phyloP scores from a whole-genome alignment of 139 green algal species.

The Desmodesmus armatus region DNA sequence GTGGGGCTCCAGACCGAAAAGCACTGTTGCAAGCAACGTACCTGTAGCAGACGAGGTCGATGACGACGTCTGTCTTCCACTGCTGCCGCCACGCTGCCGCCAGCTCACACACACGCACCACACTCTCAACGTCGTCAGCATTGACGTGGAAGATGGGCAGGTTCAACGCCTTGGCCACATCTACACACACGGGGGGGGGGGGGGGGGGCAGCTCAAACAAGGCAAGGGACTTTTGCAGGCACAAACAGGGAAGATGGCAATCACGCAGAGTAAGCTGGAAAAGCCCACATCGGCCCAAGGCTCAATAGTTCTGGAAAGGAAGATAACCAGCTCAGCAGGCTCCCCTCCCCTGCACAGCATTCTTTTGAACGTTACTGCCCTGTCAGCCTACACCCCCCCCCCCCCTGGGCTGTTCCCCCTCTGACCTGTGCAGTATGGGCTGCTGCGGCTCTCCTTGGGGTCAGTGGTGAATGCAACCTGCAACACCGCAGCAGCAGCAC shows the following conservation, averaged over 20 bases:
- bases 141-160: conserved; percentile 99
- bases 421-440: conserved; percentile 26
- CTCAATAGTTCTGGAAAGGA: too few species aligned
- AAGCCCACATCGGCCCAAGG: too few species aligned
- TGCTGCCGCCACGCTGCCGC: conserved; percentile 94
- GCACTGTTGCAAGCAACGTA: too few species aligned
- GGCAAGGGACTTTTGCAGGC: conserved; percentile 86
- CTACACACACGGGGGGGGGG: conserved; percentile 11
- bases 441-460: conserved; percentile 84
- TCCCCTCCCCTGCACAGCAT: too few species aligned
- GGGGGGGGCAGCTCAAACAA: too few species aligned
- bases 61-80: conserved; percentile 94
- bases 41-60: conserved; percentile 95
- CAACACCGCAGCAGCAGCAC: background rate
- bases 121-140: conserved; percentile 95
- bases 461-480: conserved; percentile 99
- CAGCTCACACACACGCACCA: conserved; percentile 92
- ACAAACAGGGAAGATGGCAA: background rate
- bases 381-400: too few species aligned
- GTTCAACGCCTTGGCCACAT: conserved; percentile 94
- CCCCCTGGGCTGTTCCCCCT: too few species aligned
- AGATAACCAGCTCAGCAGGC: too few species aligned
- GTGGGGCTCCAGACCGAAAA: too few species aligned
- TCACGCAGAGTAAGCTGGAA: too few species aligned
- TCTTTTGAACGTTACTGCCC: too few species aligned